Evolutionary conservation across 1,284 basidiomycete species (phyloP), one percentile per base, ranked within the genome.

Genomic region (Leccinum fuscescens): DNA sequence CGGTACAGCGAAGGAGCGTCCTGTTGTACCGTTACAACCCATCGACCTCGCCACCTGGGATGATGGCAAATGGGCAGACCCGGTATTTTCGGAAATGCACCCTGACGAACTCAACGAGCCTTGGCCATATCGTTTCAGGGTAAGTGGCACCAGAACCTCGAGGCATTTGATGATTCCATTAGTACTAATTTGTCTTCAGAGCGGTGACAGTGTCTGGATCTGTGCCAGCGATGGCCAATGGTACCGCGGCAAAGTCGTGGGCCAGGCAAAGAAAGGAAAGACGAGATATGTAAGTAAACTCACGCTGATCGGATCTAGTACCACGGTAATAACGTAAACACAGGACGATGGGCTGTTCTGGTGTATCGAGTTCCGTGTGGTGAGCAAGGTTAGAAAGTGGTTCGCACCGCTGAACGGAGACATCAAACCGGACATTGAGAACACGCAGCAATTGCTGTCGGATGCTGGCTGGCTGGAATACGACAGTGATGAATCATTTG

Each of bases 341-440:
- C 61, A 82, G 76, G 76, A 76, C 56, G 72, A 82, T 61, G 81
- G 81, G 17, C 65, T 84, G 20, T 83, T 79, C 63, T 86, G 82
- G 69, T 79, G 78, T 31, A 84, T 82, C 52, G 72, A 79, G 55
- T 80, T 78, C 58, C 69, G 71, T 48, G 67, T 74, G 33, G 77
- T 78, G 14, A 63, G 15, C 29, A 57, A 27, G 57, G 69, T 85
- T 37, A 80, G 84, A 49, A 84, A 82, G 66, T 81, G 81, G 65
- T 81, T 84, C 64, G 79, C 85, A 4, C 86, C 86, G 6, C 70
- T 85, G 59, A 82, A 86, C 57, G 86, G 85, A 35, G 84, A 86
- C 61, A 80, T 88, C 62, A 88, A 87, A 67, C 85, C 85, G 6
- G 79, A 88, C 67, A 79, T 67, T 1, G 53, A 64, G 24, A 73